phyloP scores from a whole-genome alignment of 2,329 filamentous ascomycete species.

The Aspergillus fumigatiaffinis region DNA sequence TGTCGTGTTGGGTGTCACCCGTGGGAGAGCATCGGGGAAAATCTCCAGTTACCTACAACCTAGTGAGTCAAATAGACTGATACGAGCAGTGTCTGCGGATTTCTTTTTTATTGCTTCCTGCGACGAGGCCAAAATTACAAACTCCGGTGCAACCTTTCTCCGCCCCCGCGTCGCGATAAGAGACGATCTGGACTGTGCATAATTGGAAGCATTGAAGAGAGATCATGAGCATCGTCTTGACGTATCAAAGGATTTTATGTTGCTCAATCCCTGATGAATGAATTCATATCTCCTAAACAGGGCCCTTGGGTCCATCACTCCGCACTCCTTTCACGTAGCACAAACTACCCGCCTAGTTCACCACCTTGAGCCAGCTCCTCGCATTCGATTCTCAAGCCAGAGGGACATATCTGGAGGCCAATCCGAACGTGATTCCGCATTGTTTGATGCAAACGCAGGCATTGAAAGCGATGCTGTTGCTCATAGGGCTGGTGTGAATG shows the following conservation, averaged over 20 bases:
- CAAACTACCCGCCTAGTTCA: conserved; percentile 64
- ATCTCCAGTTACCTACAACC: neutral
- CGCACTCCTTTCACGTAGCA: conserved; percentile 61
- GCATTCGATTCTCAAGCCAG: conserved; percentile 67
- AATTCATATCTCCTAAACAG: conserved; percentile 73
- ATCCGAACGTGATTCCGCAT: conserved; percentile 11
- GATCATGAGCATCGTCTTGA: neutral
- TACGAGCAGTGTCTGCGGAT: neutral
- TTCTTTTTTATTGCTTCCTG: neutral
- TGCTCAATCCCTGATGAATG: conserved; percentile 55
- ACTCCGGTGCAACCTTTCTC: conserved; percentile 16
- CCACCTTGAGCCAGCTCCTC: conserved; percentile 64
- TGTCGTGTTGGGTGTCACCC: neutral
- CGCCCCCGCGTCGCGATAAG: conserved; percentile 6
- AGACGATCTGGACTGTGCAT: neutral
- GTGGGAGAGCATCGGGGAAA: conserved; percentile 10
- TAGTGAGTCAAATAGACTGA: neutral
- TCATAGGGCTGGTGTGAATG: conserved; percentile 74
- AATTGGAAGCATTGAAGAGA: neutral
- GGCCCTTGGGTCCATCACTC: conserved; percentile 64
- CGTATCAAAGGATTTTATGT: neutral
- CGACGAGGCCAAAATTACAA: neutral
- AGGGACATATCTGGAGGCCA: conserved; percentile 14
- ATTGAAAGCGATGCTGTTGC: conserved; percentile 43
- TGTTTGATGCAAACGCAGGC: neutral